These are phyloP conservation scores for Phyllosticta ampelicida DNA, from an alignment of 2,329 filamentous ascomycete species.

Conservation along the genomic window DNA sequence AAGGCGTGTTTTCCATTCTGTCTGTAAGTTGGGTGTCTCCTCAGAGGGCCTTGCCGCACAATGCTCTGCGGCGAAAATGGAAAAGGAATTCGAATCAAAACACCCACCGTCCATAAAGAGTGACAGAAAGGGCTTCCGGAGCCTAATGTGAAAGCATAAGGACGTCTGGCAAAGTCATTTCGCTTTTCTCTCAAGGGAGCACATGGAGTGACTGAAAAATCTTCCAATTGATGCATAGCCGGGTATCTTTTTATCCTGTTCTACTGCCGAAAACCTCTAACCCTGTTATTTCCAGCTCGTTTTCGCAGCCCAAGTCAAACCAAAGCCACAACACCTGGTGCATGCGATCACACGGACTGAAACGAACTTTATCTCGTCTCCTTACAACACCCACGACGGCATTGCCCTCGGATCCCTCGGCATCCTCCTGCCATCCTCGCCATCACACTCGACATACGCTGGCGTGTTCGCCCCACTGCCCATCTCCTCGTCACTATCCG, in stretches of 20 bases:
- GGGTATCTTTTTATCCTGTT: neutral
- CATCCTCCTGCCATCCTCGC: conserved; percentile 6
- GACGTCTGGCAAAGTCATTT: no score
- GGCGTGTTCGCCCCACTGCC: conserved; percentile 5
- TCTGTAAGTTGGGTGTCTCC: neutral
- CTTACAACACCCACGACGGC: conserved; percentile 2
- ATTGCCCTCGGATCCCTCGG: neutral
- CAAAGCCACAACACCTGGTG: neutral
- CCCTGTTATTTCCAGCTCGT: neutral
- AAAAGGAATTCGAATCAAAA: neutral
- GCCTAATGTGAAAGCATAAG: no score
- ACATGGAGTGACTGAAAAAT: neutral
- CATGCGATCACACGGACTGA: neutral
- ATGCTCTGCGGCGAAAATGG: neutral
- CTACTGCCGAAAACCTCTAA: neutral
- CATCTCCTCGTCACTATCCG: conserved; percentile 15
- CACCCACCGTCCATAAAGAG: no score
- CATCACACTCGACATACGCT: conserved; percentile 10
- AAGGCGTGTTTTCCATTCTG: neutral
- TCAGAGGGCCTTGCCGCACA: neutral
- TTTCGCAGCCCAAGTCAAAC: neutral
- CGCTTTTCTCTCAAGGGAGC: no score
- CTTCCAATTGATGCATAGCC: neutral
- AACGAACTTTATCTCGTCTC: neutral
- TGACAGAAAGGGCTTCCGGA: no score